A percentile compares a stretch with the other conserved stretches of the same genome.
Evolutionary conservation across 768 basidiomycete genomes (phyloP).

Genomic region (Xerocomus potaroensis): DNA sequence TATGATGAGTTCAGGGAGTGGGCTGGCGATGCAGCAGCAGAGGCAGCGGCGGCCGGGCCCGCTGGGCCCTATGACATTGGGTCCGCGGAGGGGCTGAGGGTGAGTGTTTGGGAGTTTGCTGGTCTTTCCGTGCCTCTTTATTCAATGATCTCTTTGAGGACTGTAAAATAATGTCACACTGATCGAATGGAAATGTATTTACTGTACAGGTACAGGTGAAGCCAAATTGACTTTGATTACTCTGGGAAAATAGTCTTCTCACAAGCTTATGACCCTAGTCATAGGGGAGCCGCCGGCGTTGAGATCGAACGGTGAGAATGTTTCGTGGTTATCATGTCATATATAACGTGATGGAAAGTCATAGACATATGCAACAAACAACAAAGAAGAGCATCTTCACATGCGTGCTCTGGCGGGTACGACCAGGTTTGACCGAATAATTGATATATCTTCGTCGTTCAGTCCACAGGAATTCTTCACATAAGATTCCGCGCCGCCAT

Average conservation of each 20-base stretch:
- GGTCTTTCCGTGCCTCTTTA: neutral
- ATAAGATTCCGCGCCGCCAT: conserved; percentile 67
- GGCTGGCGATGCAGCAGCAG: conserved; percentile 32
- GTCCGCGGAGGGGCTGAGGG: conserved; percentile 25
- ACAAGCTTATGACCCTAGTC: neutral
- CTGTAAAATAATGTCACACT: too few species aligned
- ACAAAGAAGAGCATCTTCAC: conserved; percentile 10
- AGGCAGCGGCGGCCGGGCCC: conserved; percentile 37
- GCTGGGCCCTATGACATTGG: conserved; percentile 33
- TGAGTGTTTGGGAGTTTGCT: too few species aligned
- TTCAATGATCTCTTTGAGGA: neutral
- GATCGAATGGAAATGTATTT: neutral
- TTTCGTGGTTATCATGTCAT: conserved; percentile 4
- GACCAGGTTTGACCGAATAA: conserved; percentile 56
- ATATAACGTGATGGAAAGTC: neutral
- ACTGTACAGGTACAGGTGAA: too few species aligned
- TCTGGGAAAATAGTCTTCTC: neutral
- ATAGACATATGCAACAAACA: neutral
- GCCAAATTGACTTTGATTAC: neutral
- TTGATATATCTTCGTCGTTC: conserved; percentile 56
- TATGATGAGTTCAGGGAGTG: conserved; percentile 8
- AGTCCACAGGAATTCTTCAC: conserved; percentile 52
- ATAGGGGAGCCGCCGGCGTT: neutral
- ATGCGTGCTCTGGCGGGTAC: conserved; percentile 29
- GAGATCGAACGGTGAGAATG: neutral